Conservation (phyloP, 352 stramenopile species). For the Globisporangium megalacanthum region DNA sequence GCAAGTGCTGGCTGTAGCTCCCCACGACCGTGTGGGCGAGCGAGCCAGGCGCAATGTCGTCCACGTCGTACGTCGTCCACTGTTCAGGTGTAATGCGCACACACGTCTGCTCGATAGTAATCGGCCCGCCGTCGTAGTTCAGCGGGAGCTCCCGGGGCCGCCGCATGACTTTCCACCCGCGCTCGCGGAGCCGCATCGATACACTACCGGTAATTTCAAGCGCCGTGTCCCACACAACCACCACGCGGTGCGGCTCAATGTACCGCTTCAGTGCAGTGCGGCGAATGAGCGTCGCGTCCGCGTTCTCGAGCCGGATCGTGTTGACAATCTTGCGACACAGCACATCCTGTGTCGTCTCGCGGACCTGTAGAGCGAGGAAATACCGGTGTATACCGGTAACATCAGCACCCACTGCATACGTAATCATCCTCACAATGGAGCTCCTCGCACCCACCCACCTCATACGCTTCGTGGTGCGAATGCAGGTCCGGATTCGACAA, state of each 20-base stretch:
- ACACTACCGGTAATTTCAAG: constrained; percentile 3
- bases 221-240: constrained; percentile 8
- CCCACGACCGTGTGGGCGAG: constrained; percentile 43
- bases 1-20: constrained; percentile 26
- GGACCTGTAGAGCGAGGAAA: neutral
- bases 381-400: too few species aligned
- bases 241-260: constrained; percentile 1
- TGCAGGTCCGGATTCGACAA: neutral
- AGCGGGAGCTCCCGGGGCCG: neutral
- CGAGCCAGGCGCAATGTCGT: constrained; percentile 24
- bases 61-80: constrained; percentile 3
- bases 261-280: constrained; percentile 3
- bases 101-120: constrained; percentile 3
- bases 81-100: constrained; percentile 9
- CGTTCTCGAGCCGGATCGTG: constrained; percentile 3
- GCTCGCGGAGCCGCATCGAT: constrained; percentile 6
- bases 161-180: constrained; percentile 6
- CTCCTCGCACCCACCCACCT: neutral
- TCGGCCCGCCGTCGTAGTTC: neutral
- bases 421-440: too few species aligned
- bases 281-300: constrained; percentile 6
- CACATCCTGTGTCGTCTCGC: constrained; percentile 3
- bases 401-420: too few species aligned
- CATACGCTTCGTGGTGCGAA: neutral
- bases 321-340: constrained; percentile 7